Conservation (phyloP, 2,329 filamentous ascomycete species). For the Claviceps lovelessii region DNA sequence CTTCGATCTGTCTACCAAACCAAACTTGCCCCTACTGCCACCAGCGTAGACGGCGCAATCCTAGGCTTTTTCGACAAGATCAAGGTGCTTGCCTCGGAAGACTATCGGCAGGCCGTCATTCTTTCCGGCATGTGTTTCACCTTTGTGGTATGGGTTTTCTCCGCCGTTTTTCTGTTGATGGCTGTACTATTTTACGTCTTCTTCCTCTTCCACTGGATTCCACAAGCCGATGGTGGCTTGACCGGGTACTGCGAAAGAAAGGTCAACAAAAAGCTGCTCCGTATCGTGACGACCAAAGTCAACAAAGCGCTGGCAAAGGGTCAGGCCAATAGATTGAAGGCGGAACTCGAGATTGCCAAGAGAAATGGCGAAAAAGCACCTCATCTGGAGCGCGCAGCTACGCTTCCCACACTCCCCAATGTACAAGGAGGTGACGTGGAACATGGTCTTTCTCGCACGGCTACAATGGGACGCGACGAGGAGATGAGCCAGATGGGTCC, state of each 20-base stretch:
- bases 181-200: constrained; percentile 68
- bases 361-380: constrained; percentile 36
- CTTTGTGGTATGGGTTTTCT: constrained; percentile 74
- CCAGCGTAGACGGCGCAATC: constrained; percentile 46
- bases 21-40: constrained; percentile 45
- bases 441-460: constrained; percentile 43
- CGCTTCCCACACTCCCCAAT: constrained; percentile 46
- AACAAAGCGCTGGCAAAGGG: constrained; percentile 78
- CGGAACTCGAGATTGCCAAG: constrained; percentile 34
- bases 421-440: constrained; percentile 17
- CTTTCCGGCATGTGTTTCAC: constrained; percentile 89
- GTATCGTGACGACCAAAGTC: constrained; percentile 74
- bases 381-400: constrained; percentile 43
- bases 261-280: constrained; percentile 70
- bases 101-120: constrained; percentile 68
- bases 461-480: constrained; percentile 43
- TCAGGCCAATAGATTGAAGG: constrained; percentile 42
- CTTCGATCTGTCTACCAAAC: constrained; percentile 70
- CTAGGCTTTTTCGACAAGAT: constrained; percentile 75
- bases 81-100: constrained; percentile 52
- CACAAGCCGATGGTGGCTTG: constrained; percentile 63
- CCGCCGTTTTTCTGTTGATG: constrained; percentile 58
- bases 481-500: constrained; percentile 46
- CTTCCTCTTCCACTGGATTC: constrained; percentile 89
- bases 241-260: constrained; percentile 82